These are phyloP conservation scores for Pseudopithomyces chartarum DNA, from an alignment of 2,329 filamentous ascomycete species.

Conservation along the genomic window DNA sequence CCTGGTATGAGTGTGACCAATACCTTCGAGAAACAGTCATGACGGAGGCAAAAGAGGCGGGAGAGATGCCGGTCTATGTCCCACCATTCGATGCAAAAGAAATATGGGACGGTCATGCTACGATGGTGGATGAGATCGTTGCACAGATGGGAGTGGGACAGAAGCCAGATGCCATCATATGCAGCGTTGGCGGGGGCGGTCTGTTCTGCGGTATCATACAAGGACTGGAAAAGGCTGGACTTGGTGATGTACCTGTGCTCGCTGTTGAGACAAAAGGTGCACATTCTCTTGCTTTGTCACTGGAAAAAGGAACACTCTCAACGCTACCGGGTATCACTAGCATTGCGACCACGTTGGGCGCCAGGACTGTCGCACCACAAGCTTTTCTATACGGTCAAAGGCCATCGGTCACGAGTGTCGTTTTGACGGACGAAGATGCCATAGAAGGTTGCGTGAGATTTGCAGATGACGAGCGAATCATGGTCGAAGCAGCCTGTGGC, in stretches of 20 bases:
- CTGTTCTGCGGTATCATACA: constrained; percentile 74
- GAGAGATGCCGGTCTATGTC: constrained; percentile 58
- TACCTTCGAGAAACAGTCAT: constrained; percentile 65
- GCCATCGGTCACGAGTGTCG: constrained; percentile 61
- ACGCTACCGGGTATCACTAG: constrained; percentile 73
- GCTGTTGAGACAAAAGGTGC: constrained; percentile 77
- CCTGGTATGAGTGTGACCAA: constrained; percentile 70
- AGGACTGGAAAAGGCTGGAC: constrained; percentile 59
- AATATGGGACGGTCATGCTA: constrained; percentile 67
- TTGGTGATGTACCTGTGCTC: constrained; percentile 54
- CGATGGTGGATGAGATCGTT: constrained; percentile 57
- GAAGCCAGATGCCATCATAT: constrained; percentile 70
- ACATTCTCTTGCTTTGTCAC: constrained; percentile 67
- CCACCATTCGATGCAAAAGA: constrained; percentile 69
- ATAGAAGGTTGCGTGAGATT: constrained; percentile 75
- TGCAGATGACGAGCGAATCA: constrained; percentile 75
- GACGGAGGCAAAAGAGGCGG: constrained; percentile 15
- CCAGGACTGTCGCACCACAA: constrained; percentile 66
- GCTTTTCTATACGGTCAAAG: constrained; percentile 64
- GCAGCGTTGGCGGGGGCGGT: constrained; percentile 78
- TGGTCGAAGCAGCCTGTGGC: constrained; percentile 84
- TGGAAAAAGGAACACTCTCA: constrained; percentile 60
- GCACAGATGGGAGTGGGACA: constrained; percentile 42
- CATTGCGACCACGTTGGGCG: constrained; percentile 73
- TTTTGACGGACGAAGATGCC: constrained; percentile 75